phyloP scores from a whole-genome alignment of 768 basidiomycete genomes.

The Tricholoma sp. region DNA sequence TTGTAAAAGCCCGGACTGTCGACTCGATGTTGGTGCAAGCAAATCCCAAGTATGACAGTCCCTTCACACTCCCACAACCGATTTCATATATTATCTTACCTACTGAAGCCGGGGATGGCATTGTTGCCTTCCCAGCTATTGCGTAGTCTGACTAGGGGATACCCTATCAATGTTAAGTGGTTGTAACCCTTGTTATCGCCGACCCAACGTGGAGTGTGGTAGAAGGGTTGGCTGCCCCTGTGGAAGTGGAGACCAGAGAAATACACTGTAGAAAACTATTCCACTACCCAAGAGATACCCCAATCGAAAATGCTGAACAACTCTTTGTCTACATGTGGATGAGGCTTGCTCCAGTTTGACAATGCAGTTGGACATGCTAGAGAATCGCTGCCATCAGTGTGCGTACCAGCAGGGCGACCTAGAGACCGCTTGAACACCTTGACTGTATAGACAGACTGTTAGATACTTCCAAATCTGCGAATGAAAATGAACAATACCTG shows the following conservation, averaged over 20 bases:
- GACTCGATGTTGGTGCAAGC: background rate
- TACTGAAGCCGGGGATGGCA: background rate
- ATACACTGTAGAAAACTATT: background rate
- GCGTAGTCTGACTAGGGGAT: background rate
- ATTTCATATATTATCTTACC: background rate
- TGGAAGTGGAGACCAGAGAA: background rate
- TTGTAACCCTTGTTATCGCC: background rate
- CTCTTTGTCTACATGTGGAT: background rate
- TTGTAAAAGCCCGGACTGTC: background rate
- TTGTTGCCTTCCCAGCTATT: background rate
- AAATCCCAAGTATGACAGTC: background rate
- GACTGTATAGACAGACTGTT: background rate
- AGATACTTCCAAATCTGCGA: background rate
- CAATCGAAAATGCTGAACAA: background rate
- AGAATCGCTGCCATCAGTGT: background rate
- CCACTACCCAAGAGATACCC: background rate
- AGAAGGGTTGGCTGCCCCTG: background rate
- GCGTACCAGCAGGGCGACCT: background rate
- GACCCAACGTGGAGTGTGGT: background rate
- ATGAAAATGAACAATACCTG: background rate
- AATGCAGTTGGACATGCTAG: background rate
- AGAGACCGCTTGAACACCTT: background rate
- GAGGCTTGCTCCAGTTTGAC: background rate
- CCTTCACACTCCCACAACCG: background rate
- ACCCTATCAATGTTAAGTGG: background rate